phyloP scores from a whole-genome alignment of 192 early-diverging fungal genomes.

The Linnemannia exigua region DNA sequence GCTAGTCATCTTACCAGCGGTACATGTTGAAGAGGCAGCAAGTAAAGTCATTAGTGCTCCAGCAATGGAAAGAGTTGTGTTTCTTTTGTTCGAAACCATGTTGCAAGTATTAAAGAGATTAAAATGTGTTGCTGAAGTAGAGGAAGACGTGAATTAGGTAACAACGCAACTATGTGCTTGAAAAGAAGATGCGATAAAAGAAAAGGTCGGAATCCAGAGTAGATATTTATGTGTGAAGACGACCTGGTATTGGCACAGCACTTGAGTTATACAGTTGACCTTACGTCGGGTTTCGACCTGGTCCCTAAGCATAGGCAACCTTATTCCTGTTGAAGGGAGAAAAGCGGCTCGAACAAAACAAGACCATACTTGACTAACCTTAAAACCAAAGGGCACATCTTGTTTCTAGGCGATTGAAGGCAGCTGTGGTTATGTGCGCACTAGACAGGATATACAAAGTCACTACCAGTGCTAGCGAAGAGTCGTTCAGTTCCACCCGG shows the following conservation, averaged over 20 bases:
- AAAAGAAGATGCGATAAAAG: too few species aligned
- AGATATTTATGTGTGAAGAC: background rate
- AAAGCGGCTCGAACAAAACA: background rate
- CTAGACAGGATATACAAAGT: background rate
- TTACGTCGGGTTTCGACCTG: background rate
- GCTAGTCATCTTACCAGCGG: background rate
- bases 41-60: background rate
- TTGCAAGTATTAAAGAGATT: background rate
- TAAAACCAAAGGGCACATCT: background rate
- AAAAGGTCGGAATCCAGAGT: background rate
- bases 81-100: background rate
- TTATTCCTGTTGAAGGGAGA: background rate
- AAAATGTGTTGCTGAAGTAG: background rate
- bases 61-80: background rate
- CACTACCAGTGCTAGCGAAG: background rate
- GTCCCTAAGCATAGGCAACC: background rate
- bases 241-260: background rate
- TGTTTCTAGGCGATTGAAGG: background rate
- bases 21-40: background rate
- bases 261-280: background rate
- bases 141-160: too few species aligned
- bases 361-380: background rate
- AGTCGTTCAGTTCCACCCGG: background rate
- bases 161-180: too few species aligned
- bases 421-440: background rate